phyloP scores from a whole-genome alignment of 495 filamentous ascomycete genomes.

The Talaromyces thailandensis region DNA sequence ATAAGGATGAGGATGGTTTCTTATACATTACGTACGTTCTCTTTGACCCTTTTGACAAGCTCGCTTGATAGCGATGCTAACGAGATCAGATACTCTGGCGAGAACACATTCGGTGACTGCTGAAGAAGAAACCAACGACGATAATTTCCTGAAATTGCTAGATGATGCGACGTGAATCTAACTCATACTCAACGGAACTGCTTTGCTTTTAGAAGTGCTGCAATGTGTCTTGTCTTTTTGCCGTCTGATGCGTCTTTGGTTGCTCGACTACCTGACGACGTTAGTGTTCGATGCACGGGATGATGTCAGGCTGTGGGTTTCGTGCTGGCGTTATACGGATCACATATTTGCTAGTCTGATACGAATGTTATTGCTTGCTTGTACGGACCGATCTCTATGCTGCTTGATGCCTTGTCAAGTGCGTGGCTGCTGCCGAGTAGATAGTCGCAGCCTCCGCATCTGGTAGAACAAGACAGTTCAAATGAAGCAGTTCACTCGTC shows the following conservation, averaged over 20 bases:
- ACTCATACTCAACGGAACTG: constrained; percentile 1
- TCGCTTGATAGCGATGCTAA: constrained; percentile 18
- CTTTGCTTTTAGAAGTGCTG: background rate
- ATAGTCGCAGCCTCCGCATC: too few species aligned
- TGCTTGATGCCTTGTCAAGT: background rate
- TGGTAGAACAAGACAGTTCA: background rate
- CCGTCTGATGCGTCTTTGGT: background rate
- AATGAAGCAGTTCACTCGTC: background rate
- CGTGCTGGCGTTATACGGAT: constrained; percentile 7
- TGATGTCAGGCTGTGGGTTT: background rate
- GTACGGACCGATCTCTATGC: background rate
- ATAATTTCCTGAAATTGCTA: background rate
- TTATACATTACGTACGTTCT: constrained; percentile 47
- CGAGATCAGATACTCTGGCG: constrained; percentile 81
- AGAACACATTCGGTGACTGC: constrained; percentile 90
- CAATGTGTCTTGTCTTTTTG: background rate
- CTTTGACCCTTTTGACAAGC: background rate
- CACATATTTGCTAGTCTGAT: background rate
- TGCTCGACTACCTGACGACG: background rate
- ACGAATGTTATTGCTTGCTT: background rate
- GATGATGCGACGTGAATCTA: background rate
- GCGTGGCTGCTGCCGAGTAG: too few species aligned
- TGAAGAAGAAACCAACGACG: constrained; percentile 12
- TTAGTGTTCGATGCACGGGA: background rate
- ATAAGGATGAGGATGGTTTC: constrained; percentile 66